A percentile compares a stretch with the other conserved stretches of the same genome.
Evolutionary conservation across 257 asterid species (phyloP).

Genomic region (Handroanthus guayacan): DNA sequence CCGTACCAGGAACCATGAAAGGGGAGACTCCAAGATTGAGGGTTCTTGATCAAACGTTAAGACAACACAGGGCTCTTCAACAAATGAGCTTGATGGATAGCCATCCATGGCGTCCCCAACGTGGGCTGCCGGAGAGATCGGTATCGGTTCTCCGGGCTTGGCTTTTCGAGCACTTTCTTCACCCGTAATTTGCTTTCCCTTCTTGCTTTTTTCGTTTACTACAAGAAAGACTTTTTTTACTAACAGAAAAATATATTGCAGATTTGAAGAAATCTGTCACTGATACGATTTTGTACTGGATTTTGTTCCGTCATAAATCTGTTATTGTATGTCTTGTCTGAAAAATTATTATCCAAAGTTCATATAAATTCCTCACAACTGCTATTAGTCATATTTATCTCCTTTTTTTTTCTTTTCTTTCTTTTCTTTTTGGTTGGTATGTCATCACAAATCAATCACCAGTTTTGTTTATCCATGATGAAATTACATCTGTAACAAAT

Average conservation of each 20-base stretch:
- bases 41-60: slow-evolving; percentile 72
- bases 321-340: no score
- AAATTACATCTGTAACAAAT: no score
- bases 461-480: no score
- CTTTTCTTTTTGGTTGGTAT: no score
- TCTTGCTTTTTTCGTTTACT: not conserved
- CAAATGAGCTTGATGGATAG: slow-evolving; percentile 82
- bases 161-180: slow-evolving; percentile 97
- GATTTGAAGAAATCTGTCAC: no score
- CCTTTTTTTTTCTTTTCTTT: no score
- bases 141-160: slow-evolving; percentile 83
- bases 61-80: slow-evolving; percentile 82
- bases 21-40: slow-evolving; percentile 87
- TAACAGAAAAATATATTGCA: not conserved
- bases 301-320: no score
- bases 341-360: no score
- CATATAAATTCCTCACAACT: no score
- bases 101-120: slow-evolving; percentile 95
- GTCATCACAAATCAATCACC: no score
- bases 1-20: slow-evolving; percentile 54
- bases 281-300: no score
- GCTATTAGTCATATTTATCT: no score
- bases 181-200: slow-evolving; percentile 63
- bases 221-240: slow-evolving; percentile 30
- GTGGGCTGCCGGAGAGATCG: slow-evolving; percentile 85